Conservation (phyloP, 176 grass and related monocot species). For the Ensete glaucum region DNA sequence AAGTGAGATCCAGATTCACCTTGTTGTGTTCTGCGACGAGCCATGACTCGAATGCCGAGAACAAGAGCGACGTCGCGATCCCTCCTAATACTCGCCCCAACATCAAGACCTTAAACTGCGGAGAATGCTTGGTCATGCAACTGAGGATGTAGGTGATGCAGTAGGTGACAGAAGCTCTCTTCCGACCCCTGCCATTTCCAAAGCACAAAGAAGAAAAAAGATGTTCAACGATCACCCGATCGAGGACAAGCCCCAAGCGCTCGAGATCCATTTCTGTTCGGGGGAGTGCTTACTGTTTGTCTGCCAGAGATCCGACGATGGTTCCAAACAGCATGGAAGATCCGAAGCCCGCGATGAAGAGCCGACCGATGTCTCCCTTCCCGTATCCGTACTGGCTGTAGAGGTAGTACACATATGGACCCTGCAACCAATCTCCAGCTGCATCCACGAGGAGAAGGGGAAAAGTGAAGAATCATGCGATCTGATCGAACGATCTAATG, state of each 20-base stretch:
- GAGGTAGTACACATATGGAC: conserved; percentile 20
- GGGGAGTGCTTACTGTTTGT: conserved; percentile 8
- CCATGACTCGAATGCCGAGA: conserved; percentile 22
- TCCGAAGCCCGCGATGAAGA: conserved; percentile 22
- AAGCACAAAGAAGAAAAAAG: background rate
- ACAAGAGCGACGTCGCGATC: conserved; percentile 15
- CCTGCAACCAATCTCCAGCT: conserved; percentile 22
- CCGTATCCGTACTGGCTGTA: conserved; percentile 13
- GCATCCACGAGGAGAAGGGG: background rate
- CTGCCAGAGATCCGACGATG: conserved; percentile 16
- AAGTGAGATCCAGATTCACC: background rate
- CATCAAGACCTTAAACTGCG: conserved; percentile 17
- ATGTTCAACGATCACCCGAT: too few relatives aligned
- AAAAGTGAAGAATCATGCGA: background rate
- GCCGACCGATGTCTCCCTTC: conserved; percentile 19
- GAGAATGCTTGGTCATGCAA: conserved; percentile 21
- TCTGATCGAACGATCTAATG: background rate
- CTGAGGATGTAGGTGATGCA: conserved; percentile 18
- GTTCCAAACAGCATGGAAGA: conserved; percentile 21
- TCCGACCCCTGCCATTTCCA: conserved; percentile 13
- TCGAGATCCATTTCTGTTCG: background rate
- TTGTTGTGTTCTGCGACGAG: conserved; percentile 23
- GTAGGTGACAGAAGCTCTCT: conserved; percentile 17
- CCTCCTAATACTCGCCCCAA: conserved; percentile 16
- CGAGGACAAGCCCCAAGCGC: too few relatives aligned